phyloP scores from a whole-genome alignment of 768 basidiomycete genomes.

The Neoboletus subvelutipes region DNA sequence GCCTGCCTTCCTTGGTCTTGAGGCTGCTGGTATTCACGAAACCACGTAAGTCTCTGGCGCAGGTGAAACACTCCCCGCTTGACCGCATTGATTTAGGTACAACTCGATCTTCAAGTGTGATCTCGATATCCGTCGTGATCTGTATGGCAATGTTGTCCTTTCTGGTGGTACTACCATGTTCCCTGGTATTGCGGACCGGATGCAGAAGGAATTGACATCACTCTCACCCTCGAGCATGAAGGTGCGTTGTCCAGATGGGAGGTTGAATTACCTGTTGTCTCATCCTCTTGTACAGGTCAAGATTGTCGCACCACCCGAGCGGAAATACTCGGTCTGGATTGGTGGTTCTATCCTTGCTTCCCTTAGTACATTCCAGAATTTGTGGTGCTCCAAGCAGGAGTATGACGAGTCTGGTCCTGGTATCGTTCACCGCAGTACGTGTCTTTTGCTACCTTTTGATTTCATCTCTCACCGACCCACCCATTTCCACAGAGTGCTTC shows the following conservation, averaged over 20 bases:
- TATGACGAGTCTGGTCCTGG: constrained; percentile 84
- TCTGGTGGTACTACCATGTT: constrained; percentile 93
- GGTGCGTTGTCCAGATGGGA: constrained; percentile 35
- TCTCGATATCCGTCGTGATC: constrained; percentile 52
- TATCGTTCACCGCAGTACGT: constrained; percentile 76
- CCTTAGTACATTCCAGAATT: constrained; percentile 92
- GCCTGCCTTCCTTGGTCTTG: constrained; percentile 61
- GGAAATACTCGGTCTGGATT: constrained; percentile 97
- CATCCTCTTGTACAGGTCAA: constrained; percentile 53
- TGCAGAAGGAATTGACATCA: constrained; percentile 90
- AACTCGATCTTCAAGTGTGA: constrained; percentile 71
- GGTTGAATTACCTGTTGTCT: neutral
- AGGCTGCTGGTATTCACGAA: constrained; percentile 83
- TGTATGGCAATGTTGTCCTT: constrained; percentile 42
- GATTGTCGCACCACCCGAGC: constrained; percentile 90
- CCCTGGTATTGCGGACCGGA: constrained; percentile 93
- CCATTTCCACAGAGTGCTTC: constrained; percentile 24
- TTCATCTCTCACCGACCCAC: neutral
- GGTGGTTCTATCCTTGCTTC: constrained; percentile 86
- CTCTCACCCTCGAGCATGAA: constrained; percentile 85
- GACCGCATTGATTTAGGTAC: constrained; percentile 32
- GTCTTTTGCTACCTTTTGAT: neutral
- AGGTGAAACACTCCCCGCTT: neutral
- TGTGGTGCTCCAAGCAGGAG: constrained; percentile 93
- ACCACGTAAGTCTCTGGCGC: constrained; percentile 43